A percentile compares a stretch with the other conserved stretches of the same genome.
These are phyloP conservation scores for Endocarpon pusillum DNA, from an alignment of 495 filamentous ascomycete genomes.

Conservation along the genomic window DNA sequence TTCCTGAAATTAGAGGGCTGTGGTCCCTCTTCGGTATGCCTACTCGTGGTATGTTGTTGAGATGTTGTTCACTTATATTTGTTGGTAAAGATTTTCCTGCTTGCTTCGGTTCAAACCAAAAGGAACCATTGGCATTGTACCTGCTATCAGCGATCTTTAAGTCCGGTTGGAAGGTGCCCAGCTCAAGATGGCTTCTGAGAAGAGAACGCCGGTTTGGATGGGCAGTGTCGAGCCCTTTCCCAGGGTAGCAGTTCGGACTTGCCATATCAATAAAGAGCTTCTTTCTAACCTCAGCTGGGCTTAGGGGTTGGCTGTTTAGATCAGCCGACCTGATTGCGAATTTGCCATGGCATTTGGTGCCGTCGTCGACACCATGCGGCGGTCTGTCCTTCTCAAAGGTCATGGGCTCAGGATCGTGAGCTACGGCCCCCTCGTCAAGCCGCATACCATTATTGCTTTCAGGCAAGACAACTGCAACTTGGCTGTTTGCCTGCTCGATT, in stretches of 20 bases:
- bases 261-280: not conserved
- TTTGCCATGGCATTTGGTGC: no score
- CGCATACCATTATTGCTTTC: not conserved
- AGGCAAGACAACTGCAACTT: no score
- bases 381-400: no score
- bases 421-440: not conserved
- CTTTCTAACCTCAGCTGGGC: not conserved
- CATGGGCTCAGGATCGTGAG: not conserved
- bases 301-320: not conserved
- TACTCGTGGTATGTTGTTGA: not conserved
- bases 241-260: not conserved
- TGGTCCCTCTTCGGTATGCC: not conserved
- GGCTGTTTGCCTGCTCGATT: no score
- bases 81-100: no score
- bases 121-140: constrained; percentile 32
- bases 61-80: not conserved
- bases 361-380: no score
- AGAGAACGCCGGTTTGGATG: not conserved
- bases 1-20: not conserved
- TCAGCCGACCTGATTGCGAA: no score
- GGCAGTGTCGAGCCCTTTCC: not conserved
- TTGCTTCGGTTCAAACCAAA: constrained; percentile 20
- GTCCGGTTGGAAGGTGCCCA: constrained; percentile 28
- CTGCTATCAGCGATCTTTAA: constrained; percentile 31
- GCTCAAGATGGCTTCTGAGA: constrained; percentile 30